Base-by-base conservation (phyloP, 2,329 filamentous ascomycete genomes). In the Sphaerulina vaccinii region DNA sequence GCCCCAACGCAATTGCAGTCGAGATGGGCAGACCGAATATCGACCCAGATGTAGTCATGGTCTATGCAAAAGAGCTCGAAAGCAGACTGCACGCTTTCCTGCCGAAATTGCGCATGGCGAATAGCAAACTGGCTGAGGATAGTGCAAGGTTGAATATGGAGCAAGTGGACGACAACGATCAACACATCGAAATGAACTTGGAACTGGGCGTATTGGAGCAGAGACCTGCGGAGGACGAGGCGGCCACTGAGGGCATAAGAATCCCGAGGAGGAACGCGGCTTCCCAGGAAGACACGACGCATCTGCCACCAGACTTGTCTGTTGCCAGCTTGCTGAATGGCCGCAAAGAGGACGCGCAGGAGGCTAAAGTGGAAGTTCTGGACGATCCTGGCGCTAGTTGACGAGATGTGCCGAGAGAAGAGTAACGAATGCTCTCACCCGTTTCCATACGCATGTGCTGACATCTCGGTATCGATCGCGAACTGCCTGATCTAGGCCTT, bases 161-260 rank as follows among this genome's bases (percentile, higher is more conserved):
- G 56, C 58, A 64, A 32, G 65, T 68, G 9, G 58, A 59, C 23
- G 68, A 68, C 1, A 63, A 54, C 4, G 62, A 65, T 45, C 58
- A 59, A 48, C 63, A 69, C 54, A 69, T 70, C 41, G 67, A 69
- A 58, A 69, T 70, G 66, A 57, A 66, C 38, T 55, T 70, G 7
- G 67, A 67, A 2, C 51, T 70, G 5, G 68, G 68, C 6, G 65
- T 70, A 29, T 41, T 70, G 32, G 66, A 70, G 54, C 59, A 67
- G 58, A 58, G 56, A 18, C 16, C 4, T 1, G 1, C 18, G 10
- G 19, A 16, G 27, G 5, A 32, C 27, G 27, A 32, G 27, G n/a
- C 10, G 27, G n/a, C n/a, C 10, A 5, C 27, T 10, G 27, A 32
- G 27, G 27, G 27, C 1, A 32, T 32, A 32, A 10, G 27, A 10